Percentiles rank a stretch among this genome's conserved stretches.
These are phyloP conservation scores for Neurospora sp. DNA, from an alignment of 495 filamentous ascomycete species.

Conservation along the genomic window DNA sequence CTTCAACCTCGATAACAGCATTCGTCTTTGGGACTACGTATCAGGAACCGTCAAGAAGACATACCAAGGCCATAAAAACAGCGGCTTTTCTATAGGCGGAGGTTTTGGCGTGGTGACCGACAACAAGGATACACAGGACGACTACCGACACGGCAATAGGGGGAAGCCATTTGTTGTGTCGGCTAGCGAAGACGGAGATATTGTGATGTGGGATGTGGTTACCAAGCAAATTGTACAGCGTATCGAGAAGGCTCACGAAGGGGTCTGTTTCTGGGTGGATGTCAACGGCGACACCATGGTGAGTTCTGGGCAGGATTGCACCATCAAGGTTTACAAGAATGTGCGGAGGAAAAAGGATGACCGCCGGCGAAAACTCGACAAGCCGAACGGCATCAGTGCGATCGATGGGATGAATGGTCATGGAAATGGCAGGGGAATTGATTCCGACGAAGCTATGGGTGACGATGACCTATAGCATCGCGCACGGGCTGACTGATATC, in stretches of 20 bases:
- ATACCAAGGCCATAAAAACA: conserved; percentile 86
- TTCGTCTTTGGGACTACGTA: conserved; percentile 91
- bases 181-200: conserved; percentile 77
- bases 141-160: neutral
- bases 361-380: neutral
- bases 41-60: conserved; percentile 83
- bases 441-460: conserved; percentile 3
- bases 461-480: conserved; percentile 19
- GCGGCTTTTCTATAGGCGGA: conserved; percentile 70
- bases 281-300: conserved; percentile 34
- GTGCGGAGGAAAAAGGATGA: neutral
- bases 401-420: conserved; percentile 3
- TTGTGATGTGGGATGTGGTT: conserved; percentile 82
- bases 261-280: conserved; percentile 79
- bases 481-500: conserved; percentile 5
- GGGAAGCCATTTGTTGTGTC: conserved; percentile 53
- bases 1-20: conserved; percentile 79
- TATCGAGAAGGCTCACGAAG: conserved; percentile 55
- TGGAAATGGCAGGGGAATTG: neutral
- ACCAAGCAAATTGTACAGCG: conserved; percentile 74
- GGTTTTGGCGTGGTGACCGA: conserved; percentile 61
- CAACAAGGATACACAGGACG: conserved; percentile 9
- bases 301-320: conserved; percentile 34
- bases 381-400: conserved; percentile 3
- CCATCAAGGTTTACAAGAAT: conserved; percentile 32